Evolutionary conservation across 768 basidiomycete genomes (phyloP), one percentile per base, ranked within the genome.

Genomic region (Boletellus ananas): DNA sequence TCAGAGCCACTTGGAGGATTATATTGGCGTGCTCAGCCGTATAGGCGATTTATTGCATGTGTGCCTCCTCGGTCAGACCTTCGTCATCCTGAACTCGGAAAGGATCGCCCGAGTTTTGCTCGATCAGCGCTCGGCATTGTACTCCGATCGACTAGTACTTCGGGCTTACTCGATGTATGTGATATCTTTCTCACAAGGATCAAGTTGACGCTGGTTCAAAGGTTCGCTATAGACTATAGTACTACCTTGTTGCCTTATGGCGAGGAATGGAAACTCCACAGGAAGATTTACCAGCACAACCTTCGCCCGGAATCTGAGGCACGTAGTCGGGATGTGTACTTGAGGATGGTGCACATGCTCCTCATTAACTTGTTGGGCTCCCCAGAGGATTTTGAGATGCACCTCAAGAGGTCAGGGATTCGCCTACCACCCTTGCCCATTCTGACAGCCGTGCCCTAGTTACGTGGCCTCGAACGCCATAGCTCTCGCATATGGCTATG

Each of bases 241-340:
- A 42, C 40, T 1, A 23, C 16, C 8, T 29, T 29, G n/a, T 17
- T 42, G 14, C 20, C 65, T 14, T 70, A 69, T 27, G 59, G 64
- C 27, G 57, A 62, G 20, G 52, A 58, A 27, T 69, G 67, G 69
- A 62, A 49, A 23, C 55, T 60, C 8, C 69, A 69, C 41, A 62
- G 68, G 38, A 63, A 59, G 41, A 46, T 66, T 17, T 60, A 67
- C 29, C 66, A 64, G 17, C 61, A 66, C 7, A 58, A 60, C 21
- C 52, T 70, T 27, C 60, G 57, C 12, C 25, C 27, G n/a, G 40
- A 42, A 17, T 54, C 58, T 16, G 60, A 56, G 45, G 29, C 41
- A 10, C 40, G 40, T 12, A 27, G 25, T 11, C 40, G 29, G 29
- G 40, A 29, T n/a, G 17, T 42, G 17, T 42, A 17, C 11, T 17